phyloP scores from a whole-genome alignment of 768 basidiomycete species.

The Suillus decipiens region DNA sequence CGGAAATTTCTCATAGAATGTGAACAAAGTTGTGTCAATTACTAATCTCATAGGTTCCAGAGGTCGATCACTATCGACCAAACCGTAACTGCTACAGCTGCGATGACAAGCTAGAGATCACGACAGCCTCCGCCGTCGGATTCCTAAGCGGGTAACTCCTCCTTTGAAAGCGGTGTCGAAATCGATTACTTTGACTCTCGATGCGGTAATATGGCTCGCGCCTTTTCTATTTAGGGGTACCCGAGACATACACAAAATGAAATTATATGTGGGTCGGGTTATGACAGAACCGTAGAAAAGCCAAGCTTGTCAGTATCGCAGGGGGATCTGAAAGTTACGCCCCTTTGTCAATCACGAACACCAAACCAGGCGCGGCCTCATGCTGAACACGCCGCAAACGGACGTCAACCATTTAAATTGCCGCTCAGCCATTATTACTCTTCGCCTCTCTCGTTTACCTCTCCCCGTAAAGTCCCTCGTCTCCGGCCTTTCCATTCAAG shows the following conservation, averaged over 20 bases:
- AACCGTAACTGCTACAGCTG: not conserved
- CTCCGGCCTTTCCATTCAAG: constrained; percentile 24
- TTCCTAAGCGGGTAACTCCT: constrained; percentile 1
- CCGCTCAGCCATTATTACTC: constrained; percentile 23
- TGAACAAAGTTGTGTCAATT: not conserved
- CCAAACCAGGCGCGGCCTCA: constrained; percentile 36
- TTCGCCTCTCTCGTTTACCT: constrained; percentile 29
- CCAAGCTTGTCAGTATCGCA: constrained; percentile 28
- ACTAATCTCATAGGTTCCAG: not conserved
- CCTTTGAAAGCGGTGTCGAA: constrained; percentile 2
- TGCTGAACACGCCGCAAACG: constrained; percentile 38
- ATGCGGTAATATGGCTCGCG: constrained; percentile 14
- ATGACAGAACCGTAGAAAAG: constrained; percentile 31
- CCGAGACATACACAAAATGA: constrained; percentile 25
- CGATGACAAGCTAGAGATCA: not conserved
- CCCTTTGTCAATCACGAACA: constrained; percentile 35
- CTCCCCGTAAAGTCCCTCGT: constrained; percentile 22
- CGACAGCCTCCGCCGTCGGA: not conserved
- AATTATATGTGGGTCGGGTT: constrained; percentile 27
- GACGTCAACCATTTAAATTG: constrained; percentile 34
- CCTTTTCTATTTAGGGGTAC: constrained; percentile 29
- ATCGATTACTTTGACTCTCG: constrained; percentile 3
- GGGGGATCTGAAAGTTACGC: constrained; percentile 24
- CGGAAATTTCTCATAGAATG: not conserved
- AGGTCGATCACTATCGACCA: not conserved